Percentiles rank a stretch among this genome's conserved stretches.
Evolutionary conservation across 257 asterid species (phyloP).

Genomic region (Solanum clarkiae): DNA sequence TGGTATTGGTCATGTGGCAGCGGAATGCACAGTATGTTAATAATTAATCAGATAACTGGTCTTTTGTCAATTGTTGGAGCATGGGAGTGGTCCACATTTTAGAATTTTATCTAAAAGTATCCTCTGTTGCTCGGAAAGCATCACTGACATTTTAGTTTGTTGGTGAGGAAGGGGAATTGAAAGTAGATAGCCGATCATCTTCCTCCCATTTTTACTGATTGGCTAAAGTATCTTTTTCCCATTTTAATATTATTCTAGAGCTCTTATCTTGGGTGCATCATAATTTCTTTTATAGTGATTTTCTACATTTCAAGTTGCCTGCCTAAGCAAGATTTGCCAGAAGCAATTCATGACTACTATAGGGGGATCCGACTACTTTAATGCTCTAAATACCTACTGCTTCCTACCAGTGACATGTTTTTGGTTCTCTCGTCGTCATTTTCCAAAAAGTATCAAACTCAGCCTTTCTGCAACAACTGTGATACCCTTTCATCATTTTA

Average conservation of each 20-base stretch:
- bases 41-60: not conserved
- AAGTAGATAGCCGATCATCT: not conserved
- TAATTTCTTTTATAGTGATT: not conserved
- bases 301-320: not conserved
- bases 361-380: not conserved
- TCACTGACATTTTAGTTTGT: not conserved
- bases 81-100: not conserved
- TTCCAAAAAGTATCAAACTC: not conserved
- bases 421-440: not conserved
- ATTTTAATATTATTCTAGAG: not conserved
- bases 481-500: not conserved
- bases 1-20: not conserved
- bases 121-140: not conserved
- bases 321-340: not conserved
- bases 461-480: not conserved
- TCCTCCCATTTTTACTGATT: not conserved
- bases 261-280: not conserved
- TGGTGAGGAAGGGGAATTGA: not conserved
- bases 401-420: not conserved
- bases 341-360: not conserved
- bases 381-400: not conserved
- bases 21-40: not conserved
- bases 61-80: not conserved
- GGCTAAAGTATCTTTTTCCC: not conserved
- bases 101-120: not conserved